phyloP scores from a whole-genome alignment of 768 basidiomycete species.

The Auriculariales sp. region DNA sequence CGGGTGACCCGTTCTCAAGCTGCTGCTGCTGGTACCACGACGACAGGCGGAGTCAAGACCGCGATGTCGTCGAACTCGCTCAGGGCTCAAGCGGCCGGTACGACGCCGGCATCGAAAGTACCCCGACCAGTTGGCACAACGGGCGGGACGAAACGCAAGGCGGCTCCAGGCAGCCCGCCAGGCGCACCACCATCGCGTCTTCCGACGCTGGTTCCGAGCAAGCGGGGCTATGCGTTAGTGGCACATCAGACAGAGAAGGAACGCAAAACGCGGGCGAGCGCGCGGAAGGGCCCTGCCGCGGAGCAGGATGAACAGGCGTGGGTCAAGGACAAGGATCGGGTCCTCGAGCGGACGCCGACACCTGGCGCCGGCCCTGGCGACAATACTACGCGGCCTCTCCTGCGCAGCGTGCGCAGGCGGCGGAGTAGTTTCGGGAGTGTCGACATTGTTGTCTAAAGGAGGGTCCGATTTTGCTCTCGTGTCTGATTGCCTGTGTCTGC shows the following conservation, averaged over 20 bases:
- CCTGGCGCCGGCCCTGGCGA: slow-evolving; percentile 65
- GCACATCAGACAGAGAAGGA: slow-evolving; percentile 2
- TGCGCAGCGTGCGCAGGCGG: slow-evolving; percentile 58
- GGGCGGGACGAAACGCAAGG: slow-evolving; percentile 24
- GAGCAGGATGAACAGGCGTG: slow-evolving; percentile 31
- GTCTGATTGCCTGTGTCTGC: background rate
- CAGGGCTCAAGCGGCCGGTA: slow-evolving; percentile 46
- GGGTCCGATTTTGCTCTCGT: too few species aligned
- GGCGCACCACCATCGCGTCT: slow-evolving; percentile 64
- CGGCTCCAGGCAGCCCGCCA: slow-evolving; percentile 29
- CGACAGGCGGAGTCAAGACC: slow-evolving; percentile 18
- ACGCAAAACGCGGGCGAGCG: slow-evolving; percentile 14
- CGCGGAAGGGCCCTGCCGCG: slow-evolving; percentile 28
- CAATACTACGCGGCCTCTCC: slow-evolving; percentile 59
- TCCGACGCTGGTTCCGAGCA: slow-evolving; percentile 51
- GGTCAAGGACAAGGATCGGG: slow-evolving; percentile 24
- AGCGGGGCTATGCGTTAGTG: slow-evolving; percentile 21
- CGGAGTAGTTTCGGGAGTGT: slow-evolving; percentile 81
- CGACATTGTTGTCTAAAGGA: slow-evolving; percentile 57
- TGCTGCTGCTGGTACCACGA: slow-evolving; percentile 11
- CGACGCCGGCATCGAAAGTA: slow-evolving; percentile 21
- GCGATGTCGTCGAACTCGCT: too few species aligned
- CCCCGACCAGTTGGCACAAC: slow-evolving; percentile 20
- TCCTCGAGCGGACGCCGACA: slow-evolving; percentile 28
- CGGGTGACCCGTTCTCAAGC: slow-evolving; percentile 63